Conservation (phyloP, 78 protist species). For the Dictyostelium citrinum region DNA sequence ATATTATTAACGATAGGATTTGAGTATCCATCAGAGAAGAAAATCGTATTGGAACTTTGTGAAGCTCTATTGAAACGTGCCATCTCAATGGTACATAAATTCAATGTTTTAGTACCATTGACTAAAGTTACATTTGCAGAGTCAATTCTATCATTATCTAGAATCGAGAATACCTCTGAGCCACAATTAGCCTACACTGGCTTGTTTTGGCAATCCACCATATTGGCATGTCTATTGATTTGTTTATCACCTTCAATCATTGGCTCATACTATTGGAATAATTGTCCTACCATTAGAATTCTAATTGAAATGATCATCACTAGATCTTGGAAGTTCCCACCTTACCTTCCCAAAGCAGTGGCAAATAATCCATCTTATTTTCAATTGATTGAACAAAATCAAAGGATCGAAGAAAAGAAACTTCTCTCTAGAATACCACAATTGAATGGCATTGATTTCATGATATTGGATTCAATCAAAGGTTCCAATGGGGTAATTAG, state of each 20-base stretch:
- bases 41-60: conserved; percentile 1
- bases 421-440: neutral
- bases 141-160: neutral
- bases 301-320: conserved; percentile 60
- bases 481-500: neutral
- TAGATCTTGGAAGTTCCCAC: conserved; percentile 52
- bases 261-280: conserved; percentile 11
- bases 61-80: conserved; percentile 14
- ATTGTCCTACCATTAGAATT: conserved; percentile 39
- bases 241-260: conserved; percentile 16
- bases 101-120: neutral
- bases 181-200: neutral
- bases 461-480: neutral
- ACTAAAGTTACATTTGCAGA: neutral
- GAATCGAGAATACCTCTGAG: neutral
- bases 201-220: conserved; percentile 51
- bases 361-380: neutral
- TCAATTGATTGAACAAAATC: conserved; percentile 11
- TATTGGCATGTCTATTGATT: conserved; percentile 15
- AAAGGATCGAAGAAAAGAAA: conserved; percentile 23
- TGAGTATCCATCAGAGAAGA: neutral
- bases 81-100: neutral
- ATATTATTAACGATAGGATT: neutral
- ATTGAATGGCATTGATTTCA: neutral
- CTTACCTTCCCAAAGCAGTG: conserved; percentile 4